Percentiles rank a stretch among this genome's conserved stretches.
Conservation (phyloP, 495 filamentous ascomycete species). For the Rusavskia elegans region DNA sequence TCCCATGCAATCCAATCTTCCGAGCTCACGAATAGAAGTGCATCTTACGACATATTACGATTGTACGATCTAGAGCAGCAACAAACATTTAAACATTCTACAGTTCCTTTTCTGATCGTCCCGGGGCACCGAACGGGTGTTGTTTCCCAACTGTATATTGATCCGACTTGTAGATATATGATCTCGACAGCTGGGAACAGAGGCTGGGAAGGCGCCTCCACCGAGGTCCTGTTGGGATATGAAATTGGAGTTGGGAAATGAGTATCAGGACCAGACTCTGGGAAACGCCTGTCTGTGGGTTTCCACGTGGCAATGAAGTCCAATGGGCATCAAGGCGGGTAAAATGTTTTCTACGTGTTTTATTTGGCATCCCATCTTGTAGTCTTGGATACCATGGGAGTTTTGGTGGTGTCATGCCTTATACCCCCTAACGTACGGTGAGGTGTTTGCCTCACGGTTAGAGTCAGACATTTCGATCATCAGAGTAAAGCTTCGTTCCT, state of each 20-base stretch:
- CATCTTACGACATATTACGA: slow-evolving; percentile 84
- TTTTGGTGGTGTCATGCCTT: too few relatives aligned
- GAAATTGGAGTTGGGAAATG: slow-evolving; percentile 50
- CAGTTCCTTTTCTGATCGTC: slow-evolving; percentile 84
- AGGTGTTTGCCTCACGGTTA: too few relatives aligned
- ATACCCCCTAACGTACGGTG: too few relatives aligned
- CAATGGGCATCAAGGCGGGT: too few relatives aligned
- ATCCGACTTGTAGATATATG: slow-evolving; percentile 80
- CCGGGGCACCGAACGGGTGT: slow-evolving; percentile 89
- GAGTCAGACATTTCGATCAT: too few relatives aligned
- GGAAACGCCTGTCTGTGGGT: too few relatives aligned
- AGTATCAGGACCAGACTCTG: not conserved
- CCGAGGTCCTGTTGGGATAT: slow-evolving; percentile 86
- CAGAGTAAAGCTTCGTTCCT: too few relatives aligned
- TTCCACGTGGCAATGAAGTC: too few relatives aligned
- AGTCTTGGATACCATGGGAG: too few relatives aligned
- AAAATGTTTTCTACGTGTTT: too few relatives aligned
- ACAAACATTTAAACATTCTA: slow-evolving; percentile 49
- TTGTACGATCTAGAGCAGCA: slow-evolving; percentile 74
- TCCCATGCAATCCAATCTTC: not conserved
- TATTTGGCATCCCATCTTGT: too few relatives aligned
- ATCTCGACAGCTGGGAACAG: slow-evolving; percentile 78
- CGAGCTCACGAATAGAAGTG: slow-evolving; percentile 28
- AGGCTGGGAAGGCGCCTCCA: slow-evolving; percentile 88
- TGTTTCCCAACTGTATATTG: slow-evolving; percentile 67